Conservation (phyloP, 164 flowering plant genomes). For the Stephania yunnanensis region DNA sequence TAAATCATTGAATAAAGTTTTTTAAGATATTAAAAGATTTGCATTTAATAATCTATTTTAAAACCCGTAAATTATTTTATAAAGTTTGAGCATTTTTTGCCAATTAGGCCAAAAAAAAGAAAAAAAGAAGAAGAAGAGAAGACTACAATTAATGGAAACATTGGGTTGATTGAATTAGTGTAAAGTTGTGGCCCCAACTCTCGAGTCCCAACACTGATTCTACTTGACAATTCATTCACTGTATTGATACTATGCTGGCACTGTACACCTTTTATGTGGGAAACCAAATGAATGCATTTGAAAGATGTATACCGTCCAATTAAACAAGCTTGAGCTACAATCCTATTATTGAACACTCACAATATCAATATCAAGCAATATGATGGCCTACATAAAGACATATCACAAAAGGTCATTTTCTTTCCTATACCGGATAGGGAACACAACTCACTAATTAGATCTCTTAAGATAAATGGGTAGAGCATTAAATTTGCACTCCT, state of each 20-base stretch:
- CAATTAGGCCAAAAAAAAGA: too few species aligned
- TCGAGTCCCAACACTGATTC: neutral
- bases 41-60: too few species aligned
- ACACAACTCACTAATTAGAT: neutral
- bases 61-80: too few species aligned
- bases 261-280: neutral
- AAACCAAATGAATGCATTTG: neutral
- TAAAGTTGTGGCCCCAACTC: neutral
- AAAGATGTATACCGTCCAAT: neutral
- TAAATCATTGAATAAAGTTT: too few species aligned
- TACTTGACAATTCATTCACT: neutral
- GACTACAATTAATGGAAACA: too few species aligned
- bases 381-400: neutral
- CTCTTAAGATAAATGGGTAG: too few species aligned
- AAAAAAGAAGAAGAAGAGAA: too few species aligned
- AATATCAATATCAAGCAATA: neutral
- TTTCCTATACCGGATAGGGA: neutral
- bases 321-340: neutral
- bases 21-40: too few species aligned
- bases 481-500: too few species aligned
- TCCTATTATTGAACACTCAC: neutral
- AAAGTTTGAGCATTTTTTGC: too few species aligned
- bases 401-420: neutral
- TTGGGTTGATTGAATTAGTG: too few species aligned
- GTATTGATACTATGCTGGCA: neutral